These are phyloP conservation scores for Fusarium lateritium DNA, from an alignment of 2,329 filamentous ascomycete genomes.

Conservation along the genomic window DNA sequence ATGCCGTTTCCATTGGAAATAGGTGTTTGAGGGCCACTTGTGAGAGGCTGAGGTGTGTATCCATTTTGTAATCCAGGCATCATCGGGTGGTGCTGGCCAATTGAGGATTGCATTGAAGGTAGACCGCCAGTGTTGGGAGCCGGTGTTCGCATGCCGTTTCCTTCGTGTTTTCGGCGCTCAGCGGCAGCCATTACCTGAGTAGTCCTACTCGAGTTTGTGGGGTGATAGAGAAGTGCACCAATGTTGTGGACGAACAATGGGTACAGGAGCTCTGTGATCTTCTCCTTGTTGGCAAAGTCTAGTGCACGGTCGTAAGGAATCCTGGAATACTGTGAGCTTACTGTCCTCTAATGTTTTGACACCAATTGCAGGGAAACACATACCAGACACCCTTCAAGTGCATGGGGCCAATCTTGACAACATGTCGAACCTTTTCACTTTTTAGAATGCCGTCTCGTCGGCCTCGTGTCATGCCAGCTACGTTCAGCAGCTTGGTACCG, in stretches of 20 bases:
- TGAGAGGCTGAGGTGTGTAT: constrained; percentile 26
- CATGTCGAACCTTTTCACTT: constrained; percentile 96
- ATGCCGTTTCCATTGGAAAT: constrained; percentile 74
- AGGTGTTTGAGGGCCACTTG: constrained; percentile 32
- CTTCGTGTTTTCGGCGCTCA: constrained; percentile 81
- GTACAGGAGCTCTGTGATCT: constrained; percentile 96
- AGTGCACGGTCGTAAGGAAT: constrained; percentile 98
- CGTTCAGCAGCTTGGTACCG: constrained; percentile 95
- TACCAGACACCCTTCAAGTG: constrained; percentile 98
- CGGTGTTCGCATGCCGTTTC: constrained; percentile 74
- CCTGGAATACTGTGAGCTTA: constrained; percentile 67
- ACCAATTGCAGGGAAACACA: constrained; percentile 55
- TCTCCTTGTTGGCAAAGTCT: constrained; percentile 99
- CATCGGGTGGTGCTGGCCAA: constrained; percentile 69
- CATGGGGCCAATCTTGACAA: constrained; percentile 99
- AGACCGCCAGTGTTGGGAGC: constrained; percentile 59
- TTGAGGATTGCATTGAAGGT: constrained; percentile 67
- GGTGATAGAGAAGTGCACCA: constrained; percentile 92
- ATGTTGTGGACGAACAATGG: constrained; percentile 99
- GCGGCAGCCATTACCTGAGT: constrained; percentile 90
- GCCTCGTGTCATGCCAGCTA: constrained; percentile 97
- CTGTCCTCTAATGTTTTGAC: constrained; percentile 35
- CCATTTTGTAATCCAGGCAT: constrained; percentile 30
- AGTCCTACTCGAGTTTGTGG: constrained; percentile 85
- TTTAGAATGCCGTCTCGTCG: constrained; percentile 96